A percentile compares a stretch with the other conserved stretches of the same genome.
phyloP scores from a whole-genome alignment of 148 eudicot genomes.

The Fagopyrum tataricum region DNA sequence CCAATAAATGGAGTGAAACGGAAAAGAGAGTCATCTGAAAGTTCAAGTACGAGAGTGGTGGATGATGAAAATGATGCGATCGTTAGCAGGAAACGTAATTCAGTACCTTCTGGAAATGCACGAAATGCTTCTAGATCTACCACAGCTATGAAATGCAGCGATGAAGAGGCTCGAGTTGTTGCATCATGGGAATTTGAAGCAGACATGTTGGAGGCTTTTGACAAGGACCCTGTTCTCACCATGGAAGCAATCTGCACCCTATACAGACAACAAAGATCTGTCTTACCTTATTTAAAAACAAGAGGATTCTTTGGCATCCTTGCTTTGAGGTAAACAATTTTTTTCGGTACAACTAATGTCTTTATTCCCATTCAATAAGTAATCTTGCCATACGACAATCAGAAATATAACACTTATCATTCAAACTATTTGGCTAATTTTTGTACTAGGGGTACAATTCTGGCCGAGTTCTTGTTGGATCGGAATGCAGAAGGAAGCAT shows the following conservation, averaged over 20 bases:
- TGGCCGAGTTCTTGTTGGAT: slow-evolving; percentile 15
- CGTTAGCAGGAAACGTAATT: neutral
- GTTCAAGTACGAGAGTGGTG: neutral
- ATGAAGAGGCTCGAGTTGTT: neutral
- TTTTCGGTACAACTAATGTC: neutral
- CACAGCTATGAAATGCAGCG: neutral
- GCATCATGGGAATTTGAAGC: slow-evolving; percentile 3
- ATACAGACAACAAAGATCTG: slow-evolving; percentile 7
- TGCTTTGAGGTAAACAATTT: slow-evolving; percentile 12
- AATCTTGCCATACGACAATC: neutral
- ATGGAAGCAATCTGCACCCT: slow-evolving; percentile 8
- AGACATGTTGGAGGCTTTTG: slow-evolving; percentile 18
- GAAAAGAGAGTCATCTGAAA: slow-evolving; percentile 3
- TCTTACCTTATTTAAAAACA: neutral
- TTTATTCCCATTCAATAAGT: neutral
- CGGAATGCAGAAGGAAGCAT: slow-evolving; percentile 10
- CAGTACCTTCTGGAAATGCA: neutral
- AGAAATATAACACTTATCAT: neutral
- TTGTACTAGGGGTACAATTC: slow-evolving; percentile 11
- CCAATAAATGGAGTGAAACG: neutral
- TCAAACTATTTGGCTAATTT: neutral
- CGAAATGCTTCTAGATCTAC: neutral
- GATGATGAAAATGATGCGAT: neutral
- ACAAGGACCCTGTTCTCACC: slow-evolving; percentile 13
- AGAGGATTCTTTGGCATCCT: neutral